phyloP scores from a whole-genome alignment of 179 eudicot genomes.

The Actinidia polygama region DNA sequence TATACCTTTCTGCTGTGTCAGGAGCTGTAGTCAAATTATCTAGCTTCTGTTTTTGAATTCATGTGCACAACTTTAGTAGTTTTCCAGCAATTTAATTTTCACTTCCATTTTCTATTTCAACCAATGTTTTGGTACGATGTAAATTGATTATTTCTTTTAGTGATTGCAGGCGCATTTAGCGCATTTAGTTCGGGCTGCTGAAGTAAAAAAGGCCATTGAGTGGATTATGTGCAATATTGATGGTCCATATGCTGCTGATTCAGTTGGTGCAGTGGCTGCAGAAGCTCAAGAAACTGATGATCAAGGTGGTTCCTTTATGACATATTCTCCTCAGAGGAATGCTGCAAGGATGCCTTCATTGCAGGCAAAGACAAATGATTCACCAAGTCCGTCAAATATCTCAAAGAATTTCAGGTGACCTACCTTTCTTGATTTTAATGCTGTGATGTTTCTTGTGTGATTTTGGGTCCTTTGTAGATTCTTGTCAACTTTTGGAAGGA shows the following conservation, averaged over 20 bases:
- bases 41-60: constrained; percentile 4
- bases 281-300: constrained; percentile 56
- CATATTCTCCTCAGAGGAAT: constrained; percentile 59
- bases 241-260: constrained; percentile 92
- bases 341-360: constrained; percentile 39
- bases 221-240: constrained; percentile 89
- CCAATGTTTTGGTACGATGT: constrained; percentile 30
- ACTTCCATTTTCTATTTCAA: neutral
- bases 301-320: constrained; percentile 43
- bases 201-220: constrained; percentile 88
- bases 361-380: constrained; percentile 67
- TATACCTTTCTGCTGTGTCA: neutral
- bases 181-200: constrained; percentile 86
- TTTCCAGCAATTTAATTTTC: neutral
- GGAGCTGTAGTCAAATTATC: neutral
- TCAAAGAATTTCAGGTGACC: constrained; percentile 88
- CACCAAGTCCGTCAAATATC: constrained; percentile 58
- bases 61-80: neutral
- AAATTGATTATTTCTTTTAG: constrained; percentile 60
- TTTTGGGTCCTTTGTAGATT: neutral
- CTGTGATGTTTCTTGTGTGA: constrained; percentile 11
- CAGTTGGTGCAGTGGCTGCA: constrained; percentile 97
- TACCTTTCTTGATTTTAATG: constrained; percentile 10
- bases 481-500: constrained; percentile 6
- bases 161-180: constrained; percentile 86